A percentile compares a stretch with the other conserved stretches of the same genome.
Conservation (phyloP, 2,329 filamentous ascomycete species). For the Trichoderma pleuroti region DNA sequence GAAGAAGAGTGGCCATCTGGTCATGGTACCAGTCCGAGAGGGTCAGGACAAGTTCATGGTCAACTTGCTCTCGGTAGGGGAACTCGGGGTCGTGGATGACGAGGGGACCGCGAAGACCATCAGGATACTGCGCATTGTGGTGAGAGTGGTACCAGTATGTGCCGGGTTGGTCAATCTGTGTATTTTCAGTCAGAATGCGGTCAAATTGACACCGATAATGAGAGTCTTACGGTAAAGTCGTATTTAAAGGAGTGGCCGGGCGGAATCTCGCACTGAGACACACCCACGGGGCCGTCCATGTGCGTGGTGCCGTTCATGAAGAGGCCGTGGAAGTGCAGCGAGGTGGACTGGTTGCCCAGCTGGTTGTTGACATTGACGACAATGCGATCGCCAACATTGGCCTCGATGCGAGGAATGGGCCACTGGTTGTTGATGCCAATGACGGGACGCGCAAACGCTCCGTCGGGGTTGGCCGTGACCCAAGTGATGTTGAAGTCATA, state of each 20-base stretch:
- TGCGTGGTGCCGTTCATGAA: conserved; percentile 63
- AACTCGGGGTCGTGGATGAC: conserved; percentile 60
- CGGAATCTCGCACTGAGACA: conserved; percentile 65
- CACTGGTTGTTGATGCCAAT: conserved; percentile 76
- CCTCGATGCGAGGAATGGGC: conserved; percentile 66
- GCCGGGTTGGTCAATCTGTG: conserved; percentile 60
- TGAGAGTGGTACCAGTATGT: conserved; percentile 82
- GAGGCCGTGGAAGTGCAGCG: conserved; percentile 68
- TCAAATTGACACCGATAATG: not conserved
- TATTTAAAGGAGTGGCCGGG: conserved; percentile 66
- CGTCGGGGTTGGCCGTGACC: conserved; percentile 71
- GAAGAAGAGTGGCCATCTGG: conserved; percentile 46
- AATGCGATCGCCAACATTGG: conserved; percentile 58
- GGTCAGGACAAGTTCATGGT: conserved; percentile 62
- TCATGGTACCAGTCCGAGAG: conserved; percentile 71
- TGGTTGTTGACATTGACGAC: conserved; percentile 57
- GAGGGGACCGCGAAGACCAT: conserved; percentile 62
- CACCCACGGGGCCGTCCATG: conserved; percentile 67
- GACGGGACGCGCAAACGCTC: conserved; percentile 57
- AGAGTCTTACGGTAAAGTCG: conserved; percentile 56
- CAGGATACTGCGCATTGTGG: conserved; percentile 63
- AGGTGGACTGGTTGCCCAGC: conserved; percentile 60
- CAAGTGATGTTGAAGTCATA: conserved; percentile 69
- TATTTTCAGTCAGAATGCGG: not conserved
- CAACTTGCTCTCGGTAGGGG: conserved; percentile 56